Percentiles rank a stretch among this genome's conserved stretches.
Conservation (phyloP, 352 stramenopile species). For the Globisporangium acanthophoron region DNA sequence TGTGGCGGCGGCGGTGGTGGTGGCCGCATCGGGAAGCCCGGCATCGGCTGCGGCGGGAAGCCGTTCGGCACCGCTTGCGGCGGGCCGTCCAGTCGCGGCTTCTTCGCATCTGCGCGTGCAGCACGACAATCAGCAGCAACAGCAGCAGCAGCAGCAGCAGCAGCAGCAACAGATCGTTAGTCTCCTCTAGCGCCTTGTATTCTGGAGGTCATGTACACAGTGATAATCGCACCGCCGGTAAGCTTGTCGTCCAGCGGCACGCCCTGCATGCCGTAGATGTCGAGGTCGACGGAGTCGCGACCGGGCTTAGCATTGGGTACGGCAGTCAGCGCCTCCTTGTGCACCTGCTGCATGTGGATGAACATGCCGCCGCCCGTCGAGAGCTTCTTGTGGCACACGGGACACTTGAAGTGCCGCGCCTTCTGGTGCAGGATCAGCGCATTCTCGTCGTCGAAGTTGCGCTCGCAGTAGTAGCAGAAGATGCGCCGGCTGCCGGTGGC, state of each 20-base stretch:
- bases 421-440: constrained; percentile 93
- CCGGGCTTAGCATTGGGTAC: constrained; percentile 86
- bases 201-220: constrained; percentile 2
- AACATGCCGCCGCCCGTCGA: constrained; percentile 86
- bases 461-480: constrained; percentile 93
- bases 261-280: constrained; percentile 90
- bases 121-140: not conserved
- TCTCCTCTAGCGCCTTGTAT: not conserved
- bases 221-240: constrained; percentile 15
- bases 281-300: constrained; percentile 69
- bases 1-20: constrained; percentile 43
- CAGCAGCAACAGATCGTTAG: not conserved
- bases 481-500: constrained; percentile 50
- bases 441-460: constrained; percentile 90
- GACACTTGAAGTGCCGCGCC: constrained; percentile 90
- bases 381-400: constrained; percentile 89
- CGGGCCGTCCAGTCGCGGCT: constrained; percentile 31
- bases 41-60: constrained; percentile 32
- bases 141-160: too few relatives aligned
- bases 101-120: constrained; percentile 26
- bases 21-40: constrained; percentile 35
- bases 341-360: constrained; percentile 86
- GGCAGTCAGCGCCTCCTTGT: constrained; percentile 78
- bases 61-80: constrained; percentile 23
- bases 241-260: constrained; percentile 41